Evolutionary conservation across 345 rosid genomes (phyloP), one percentile per base, ranked within the genome.

Genomic region (Brassica rapa): DNA sequence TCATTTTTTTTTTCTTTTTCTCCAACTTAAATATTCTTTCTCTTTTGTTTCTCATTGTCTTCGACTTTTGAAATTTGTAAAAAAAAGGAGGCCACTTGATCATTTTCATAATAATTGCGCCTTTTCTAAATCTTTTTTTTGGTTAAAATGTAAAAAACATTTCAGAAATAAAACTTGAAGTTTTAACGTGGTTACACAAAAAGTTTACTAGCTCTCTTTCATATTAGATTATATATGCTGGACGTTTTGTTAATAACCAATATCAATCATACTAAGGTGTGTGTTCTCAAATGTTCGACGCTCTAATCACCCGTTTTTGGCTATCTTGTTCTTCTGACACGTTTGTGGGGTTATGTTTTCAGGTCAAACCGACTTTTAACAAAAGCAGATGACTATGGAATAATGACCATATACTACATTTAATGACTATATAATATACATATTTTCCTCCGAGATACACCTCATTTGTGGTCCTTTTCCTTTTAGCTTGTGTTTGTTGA

Each of bases 251-350:
- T 14, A 33, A 12, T 21, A 43, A 43, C 0, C 5, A 46, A 46
- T 12, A 46, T 14, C 16, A 46, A 14, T 60, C 37, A 60, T 16
- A 43, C 62, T 4, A 76, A 68, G 12, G 19, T 61, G 29, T 68
- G 9, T 33, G 27, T 19, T 71, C 81, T 71, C 60, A 63, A 55
- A 35, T 56, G 46, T 71, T 70, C 66, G 61, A 39, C 49, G 37
- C 66, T 4, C n/a, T 25, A 53, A 19, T 64, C 66, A 64, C 23
- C 55, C 66, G 71, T 33, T 4, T 37, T 11, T 57, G 9, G 32
- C 29, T 27, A 67, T 64, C 61, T 72, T 72, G 68, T 19, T 43
- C 16, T 14, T 46, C n/a, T 30, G 77, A 78, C 77, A 78, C 73
- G 77, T 78, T 30, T 32, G 39, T 24, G 19, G 46, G 23, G 68